Evolutionary conservation across 352 stramenopile genomes (phyloP).

Genomic region (Phytophthora colocasiae): DNA sequence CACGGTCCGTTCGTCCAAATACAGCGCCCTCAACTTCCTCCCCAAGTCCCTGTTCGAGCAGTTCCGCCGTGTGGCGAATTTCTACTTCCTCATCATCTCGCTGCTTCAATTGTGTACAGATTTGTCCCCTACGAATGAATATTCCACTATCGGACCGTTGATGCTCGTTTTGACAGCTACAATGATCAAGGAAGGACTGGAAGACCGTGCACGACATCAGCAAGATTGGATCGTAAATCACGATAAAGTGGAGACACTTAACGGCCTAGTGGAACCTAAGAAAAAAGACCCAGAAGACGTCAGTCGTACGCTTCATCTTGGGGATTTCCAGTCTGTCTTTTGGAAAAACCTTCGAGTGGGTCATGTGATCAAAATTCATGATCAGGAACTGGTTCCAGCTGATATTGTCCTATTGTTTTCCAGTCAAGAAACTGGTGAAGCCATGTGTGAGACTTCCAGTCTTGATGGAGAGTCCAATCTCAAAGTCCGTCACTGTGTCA

Average conservation of each 20-base stretch:
- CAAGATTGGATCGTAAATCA: conserved; percentile 83
- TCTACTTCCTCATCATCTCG: conserved; percentile 97
- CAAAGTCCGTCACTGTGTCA: conserved; percentile 75
- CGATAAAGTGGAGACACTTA: conserved; percentile 51
- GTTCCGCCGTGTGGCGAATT: conserved; percentile 96
- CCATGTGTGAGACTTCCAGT: conserved; percentile 85
- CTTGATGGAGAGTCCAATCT: conserved; percentile 87
- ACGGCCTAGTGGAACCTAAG: conserved; percentile 10
- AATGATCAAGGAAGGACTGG: conserved; percentile 87
- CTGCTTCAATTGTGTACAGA: conserved; percentile 93
- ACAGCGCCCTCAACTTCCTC: conserved; percentile 95
- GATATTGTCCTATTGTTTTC: conserved; percentile 93
- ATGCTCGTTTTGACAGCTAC: conserved; percentile 81
- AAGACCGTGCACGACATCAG: conserved; percentile 77
- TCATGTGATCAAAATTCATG: conserved; percentile 87
- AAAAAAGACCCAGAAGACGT: conserved; percentile 3
- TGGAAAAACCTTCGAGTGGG: conserved; percentile 91
- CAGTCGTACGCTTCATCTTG: conserved; percentile 1
- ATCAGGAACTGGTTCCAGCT: conserved; percentile 91
- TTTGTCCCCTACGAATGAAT: conserved; percentile 88
- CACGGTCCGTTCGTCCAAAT: conserved; percentile 92
- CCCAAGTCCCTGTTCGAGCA: conserved; percentile 96
- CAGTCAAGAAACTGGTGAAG: conserved; percentile 72
- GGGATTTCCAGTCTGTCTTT: conserved; percentile 67
- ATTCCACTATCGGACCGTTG: conserved; percentile 86